phyloP scores from a whole-genome alignment of 345 rosid species.

The Abelmoschus esculentus region DNA sequence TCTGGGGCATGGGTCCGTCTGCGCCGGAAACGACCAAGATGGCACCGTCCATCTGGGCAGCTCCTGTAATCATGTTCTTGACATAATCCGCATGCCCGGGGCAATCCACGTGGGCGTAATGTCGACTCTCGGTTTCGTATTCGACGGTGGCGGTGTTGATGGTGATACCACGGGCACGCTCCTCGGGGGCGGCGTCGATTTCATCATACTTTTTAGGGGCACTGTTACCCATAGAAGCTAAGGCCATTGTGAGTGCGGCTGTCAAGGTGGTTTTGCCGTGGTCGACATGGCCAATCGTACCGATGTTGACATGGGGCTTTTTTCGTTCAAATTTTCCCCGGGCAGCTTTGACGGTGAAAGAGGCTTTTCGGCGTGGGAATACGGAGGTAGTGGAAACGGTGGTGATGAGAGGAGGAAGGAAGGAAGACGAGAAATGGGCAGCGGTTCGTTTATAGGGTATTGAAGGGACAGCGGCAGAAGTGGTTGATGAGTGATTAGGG shows the following conservation, averaged over 20 bases:
- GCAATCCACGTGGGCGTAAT: conserved; percentile 88
- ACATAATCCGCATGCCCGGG: conserved; percentile 92
- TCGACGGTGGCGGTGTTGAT: conserved; percentile 90
- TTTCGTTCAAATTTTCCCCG: conserved; percentile 91
- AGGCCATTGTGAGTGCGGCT: conserved; percentile 88
- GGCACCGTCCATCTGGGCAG: conserved; percentile 91
- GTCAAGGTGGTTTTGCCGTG: conserved; percentile 95
- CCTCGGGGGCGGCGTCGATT: conserved; percentile 96
- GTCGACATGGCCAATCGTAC: conserved; percentile 94
- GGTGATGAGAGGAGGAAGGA: conserved; percentile 41
- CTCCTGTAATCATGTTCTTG: conserved; percentile 90
- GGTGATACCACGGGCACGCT: conserved; percentile 91
- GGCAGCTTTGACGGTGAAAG: conserved; percentile 68
- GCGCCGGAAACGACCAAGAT: conserved; percentile 79
- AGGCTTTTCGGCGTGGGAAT: conserved; percentile 24
- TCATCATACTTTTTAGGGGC: conserved; percentile 81
- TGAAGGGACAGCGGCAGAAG: conserved; percentile 2
- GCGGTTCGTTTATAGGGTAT: conserved; percentile 25
- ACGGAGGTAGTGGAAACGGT: conserved; percentile 19
- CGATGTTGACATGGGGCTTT: conserved; percentile 88
- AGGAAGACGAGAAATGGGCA: conserved; percentile 54
- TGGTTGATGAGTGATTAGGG: conserved; percentile 13
- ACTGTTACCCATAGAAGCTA: conserved; percentile 59
- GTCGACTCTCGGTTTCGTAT: conserved; percentile 82
- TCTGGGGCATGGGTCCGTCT: conserved; percentile 94